Base-by-base conservation (phyloP, 177 flowering plant genomes). In the Telopea speciosissima region DNA sequence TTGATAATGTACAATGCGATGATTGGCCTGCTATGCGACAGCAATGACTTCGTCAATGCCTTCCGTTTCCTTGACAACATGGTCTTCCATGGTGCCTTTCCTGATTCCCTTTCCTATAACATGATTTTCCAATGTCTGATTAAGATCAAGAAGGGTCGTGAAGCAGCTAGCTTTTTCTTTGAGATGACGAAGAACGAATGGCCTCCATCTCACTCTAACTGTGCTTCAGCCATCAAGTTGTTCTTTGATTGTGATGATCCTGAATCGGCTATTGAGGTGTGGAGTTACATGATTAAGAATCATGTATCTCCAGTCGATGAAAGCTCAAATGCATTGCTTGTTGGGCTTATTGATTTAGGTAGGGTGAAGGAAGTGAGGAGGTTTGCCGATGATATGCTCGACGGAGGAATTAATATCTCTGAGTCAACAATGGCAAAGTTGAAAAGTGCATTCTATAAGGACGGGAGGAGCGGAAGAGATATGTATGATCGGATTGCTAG, bases 141-240 rank as follows among this genome's bases (percentile, higher is more conserved):
- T 62, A 86, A 82, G 78, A 86, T 82, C 75, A 85, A 81, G 76
- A 89, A 78, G 80, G 87, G 84, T 73, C 74, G 73, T 28, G 79
- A 83, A 42, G 83, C 78, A 1, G 81, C 79, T 21, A 85, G 71
- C 40, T 87, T 90, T 69, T 90, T 90, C 75, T 3, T 25, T 3
- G 93, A 89, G 85, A 87, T 90, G 93, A 71, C 72, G 65, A 90
- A 87, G 83, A 89, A 90, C 71, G 97, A 92, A 73, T 78, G 63
- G 44, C 83, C 85, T 52, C 97, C 93, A 13, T 80, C 85, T 0
- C 83, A 69, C 66, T 62, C 78, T 23, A 88, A 80, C 73, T 87
- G 84, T 74, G 80, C 85, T 58, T 78, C 76, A 1, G 95, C 92
- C 33, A 85, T 92, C 49, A 66, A 74, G 52, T 63, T 87, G 86